These are phyloP conservation scores for Hymenoscyphus salicellus DNA, from an alignment of 2,329 filamentous ascomycete species.

Conservation along the genomic window DNA sequence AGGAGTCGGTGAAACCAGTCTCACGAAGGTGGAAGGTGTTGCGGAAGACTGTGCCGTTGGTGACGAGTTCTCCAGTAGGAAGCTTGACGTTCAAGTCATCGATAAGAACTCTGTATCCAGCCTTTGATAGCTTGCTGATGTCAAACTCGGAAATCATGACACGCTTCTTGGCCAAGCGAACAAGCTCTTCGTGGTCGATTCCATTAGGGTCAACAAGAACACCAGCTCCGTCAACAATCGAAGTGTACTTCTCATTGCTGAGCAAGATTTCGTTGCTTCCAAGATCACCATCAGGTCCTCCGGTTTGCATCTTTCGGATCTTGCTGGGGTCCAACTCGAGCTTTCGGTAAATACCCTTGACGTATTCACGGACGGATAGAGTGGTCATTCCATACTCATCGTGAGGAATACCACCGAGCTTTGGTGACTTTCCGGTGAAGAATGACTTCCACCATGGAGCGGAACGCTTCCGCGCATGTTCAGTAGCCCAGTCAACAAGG, in stretches of 20 bases:
- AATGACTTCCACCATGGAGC: conserved; percentile 99
- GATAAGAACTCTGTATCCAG: conserved; percentile 88
- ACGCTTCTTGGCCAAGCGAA: conserved; percentile 79
- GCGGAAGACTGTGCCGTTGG: conserved; percentile 92
- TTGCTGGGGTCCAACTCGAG: conserved; percentile 80
- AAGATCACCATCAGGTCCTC: conserved; percentile 92
- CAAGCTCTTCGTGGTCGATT: conserved; percentile 77
- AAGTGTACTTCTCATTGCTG: conserved; percentile 90
- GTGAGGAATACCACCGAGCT: conserved; percentile 93
- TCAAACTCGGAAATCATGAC: conserved; percentile 91
- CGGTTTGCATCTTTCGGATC: conserved; percentile 93
- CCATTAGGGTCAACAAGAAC: conserved; percentile 92
- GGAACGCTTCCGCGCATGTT: conserved; percentile 81
- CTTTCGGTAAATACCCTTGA: conserved; percentile 96
- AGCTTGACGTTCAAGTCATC: conserved; percentile 89
- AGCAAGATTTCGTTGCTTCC: conserved; percentile 97
- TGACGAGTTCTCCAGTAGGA: conserved; percentile 79
- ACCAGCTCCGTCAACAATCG: conserved; percentile 93
- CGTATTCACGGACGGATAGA: conserved; percentile 90
- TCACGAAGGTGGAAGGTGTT: conserved; percentile 94
- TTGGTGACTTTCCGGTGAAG: conserved; percentile 98
- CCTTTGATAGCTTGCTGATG: conserved; percentile 74
- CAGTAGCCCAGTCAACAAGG: conserved; percentile 96
- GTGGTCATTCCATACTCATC: conserved; percentile 98
- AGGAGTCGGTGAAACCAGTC: conserved; percentile 74